Conservation (phyloP, 257 asterid genomes). For the Ocimum tenuiflorum region DNA sequence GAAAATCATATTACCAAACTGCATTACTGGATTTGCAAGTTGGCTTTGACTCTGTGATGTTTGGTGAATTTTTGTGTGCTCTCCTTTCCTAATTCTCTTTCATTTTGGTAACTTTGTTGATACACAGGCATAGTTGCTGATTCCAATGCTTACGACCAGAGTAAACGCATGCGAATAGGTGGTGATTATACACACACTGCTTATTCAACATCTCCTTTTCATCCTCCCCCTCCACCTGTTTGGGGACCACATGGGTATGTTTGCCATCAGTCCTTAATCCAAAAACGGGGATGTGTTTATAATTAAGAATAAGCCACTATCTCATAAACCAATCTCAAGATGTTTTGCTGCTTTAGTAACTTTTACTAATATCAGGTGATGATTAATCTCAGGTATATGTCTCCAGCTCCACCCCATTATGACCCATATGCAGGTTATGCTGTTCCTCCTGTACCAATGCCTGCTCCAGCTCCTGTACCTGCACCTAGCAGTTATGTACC, state of each 20-base stretch:
- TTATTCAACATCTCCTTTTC: conserved; percentile 90
- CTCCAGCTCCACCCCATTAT: conserved; percentile 91
- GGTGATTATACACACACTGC: conserved; percentile 84
- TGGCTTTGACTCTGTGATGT: neutral
- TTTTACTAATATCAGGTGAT: conserved; percentile 13
- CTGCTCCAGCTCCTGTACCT: conserved; percentile 81
- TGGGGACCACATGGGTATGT: conserved; percentile 94
- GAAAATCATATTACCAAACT: neutral
- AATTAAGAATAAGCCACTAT: neutral
- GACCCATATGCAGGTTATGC: conserved; percentile 92
- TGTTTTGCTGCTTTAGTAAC: neutral
- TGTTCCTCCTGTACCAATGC: conserved; percentile 76
- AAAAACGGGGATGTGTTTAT: neutral
- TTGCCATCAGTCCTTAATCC: neutral
- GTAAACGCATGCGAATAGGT: conserved; percentile 91
- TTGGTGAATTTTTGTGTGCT: neutral
- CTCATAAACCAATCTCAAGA: neutral
- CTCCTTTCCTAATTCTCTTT: neutral
- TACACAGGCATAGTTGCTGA: conserved; percentile 67
- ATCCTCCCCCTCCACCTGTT: conserved; percentile 86
- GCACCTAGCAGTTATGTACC: conserved; percentile 92
- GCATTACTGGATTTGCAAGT: neutral
- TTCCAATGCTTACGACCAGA: conserved; percentile 82
- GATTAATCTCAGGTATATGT: conserved; percentile 58
- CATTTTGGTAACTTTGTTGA: neutral